Conservation (phyloP, 345 rosid species). For the Carallia brachiata region DNA sequence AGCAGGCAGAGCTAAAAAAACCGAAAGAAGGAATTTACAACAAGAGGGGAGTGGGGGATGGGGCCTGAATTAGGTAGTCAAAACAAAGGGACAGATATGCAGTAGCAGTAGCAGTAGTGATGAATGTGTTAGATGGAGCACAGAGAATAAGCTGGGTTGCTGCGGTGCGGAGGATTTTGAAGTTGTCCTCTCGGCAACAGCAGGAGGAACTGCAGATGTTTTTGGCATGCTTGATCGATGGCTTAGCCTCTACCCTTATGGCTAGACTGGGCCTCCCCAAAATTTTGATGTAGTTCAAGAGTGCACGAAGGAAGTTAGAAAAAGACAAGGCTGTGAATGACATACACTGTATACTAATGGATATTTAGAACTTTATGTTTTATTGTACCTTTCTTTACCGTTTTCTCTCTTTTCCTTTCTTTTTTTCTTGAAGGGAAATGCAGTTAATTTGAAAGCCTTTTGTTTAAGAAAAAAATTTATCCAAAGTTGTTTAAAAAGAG, state of each 20-base stretch:
- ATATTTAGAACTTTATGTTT: no score
- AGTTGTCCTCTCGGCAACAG: slow-evolving; percentile 18
- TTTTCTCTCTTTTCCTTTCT: no score
- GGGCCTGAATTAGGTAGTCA: neutral
- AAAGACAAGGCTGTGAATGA: no score
- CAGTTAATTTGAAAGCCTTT: no score
- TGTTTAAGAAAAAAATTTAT: no score
- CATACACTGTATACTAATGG: no score
- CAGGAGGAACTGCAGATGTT: slow-evolving; percentile 24
- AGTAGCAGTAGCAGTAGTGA: slow-evolving; percentile 9
- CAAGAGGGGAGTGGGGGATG: neutral
- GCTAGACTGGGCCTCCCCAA: neutral
- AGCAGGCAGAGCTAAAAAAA: slow-evolving; percentile 8
- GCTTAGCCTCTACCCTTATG: no score
- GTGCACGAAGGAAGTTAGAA: no score
- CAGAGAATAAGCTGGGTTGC: slow-evolving; percentile 15
- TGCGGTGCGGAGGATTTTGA: slow-evolving; percentile 12
- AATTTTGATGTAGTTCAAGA: no score
- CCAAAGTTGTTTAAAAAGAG: no score
- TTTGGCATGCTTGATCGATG: slow-evolving; percentile 11
- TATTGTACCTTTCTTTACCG: no score
- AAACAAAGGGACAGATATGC: neutral
- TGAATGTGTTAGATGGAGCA: slow-evolving; percentile 1
- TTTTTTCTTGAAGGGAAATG: no score
- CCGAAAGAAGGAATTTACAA: slow-evolving; percentile 24